phyloP scores from a whole-genome alignment of 768 basidiomycete genomes.

The Trametes meyenii region DNA sequence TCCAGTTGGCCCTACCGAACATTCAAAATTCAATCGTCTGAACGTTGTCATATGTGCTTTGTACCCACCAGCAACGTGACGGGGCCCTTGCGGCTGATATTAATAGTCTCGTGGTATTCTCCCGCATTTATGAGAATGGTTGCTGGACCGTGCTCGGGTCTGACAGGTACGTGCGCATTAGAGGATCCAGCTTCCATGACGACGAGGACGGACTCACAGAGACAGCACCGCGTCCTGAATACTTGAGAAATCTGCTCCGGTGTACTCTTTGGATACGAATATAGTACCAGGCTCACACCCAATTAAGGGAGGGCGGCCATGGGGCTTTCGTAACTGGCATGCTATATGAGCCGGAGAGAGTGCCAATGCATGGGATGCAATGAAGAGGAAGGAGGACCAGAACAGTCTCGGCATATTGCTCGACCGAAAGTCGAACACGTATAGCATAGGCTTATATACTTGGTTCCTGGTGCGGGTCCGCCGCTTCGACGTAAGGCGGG shows the following conservation, averaged over 20 bases:
- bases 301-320: constrained; percentile 42
- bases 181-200: neutral
- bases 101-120: constrained; percentile 61
- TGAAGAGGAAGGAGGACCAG: neutral
- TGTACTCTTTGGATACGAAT: constrained; percentile 56
- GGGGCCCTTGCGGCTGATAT: constrained; percentile 55
- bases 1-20: constrained; percentile 51
- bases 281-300: constrained; percentile 64
- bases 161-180: constrained; percentile 27
- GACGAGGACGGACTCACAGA: constrained; percentile 43
- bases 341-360: constrained; percentile 50
- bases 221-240: constrained; percentile 60
- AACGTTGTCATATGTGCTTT: neutral
- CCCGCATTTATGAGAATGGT: constrained; percentile 61
- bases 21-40: neutral
- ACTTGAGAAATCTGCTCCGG: constrained; percentile 46
- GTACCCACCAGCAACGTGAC: constrained; percentile 54
- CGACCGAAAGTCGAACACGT: neutral
- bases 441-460: neutral
- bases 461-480: neutral
- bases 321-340: constrained; percentile 57
- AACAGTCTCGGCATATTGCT: neutral
- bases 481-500: too few relatives aligned
- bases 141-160: constrained; percentile 43
- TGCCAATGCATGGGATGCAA: constrained; percentile 16